A percentile compares a stretch with the other conserved stretches of the same genome.
Conservation (phyloP, 116 monocot genomes). For the Cymodocea nodosa region DNA sequence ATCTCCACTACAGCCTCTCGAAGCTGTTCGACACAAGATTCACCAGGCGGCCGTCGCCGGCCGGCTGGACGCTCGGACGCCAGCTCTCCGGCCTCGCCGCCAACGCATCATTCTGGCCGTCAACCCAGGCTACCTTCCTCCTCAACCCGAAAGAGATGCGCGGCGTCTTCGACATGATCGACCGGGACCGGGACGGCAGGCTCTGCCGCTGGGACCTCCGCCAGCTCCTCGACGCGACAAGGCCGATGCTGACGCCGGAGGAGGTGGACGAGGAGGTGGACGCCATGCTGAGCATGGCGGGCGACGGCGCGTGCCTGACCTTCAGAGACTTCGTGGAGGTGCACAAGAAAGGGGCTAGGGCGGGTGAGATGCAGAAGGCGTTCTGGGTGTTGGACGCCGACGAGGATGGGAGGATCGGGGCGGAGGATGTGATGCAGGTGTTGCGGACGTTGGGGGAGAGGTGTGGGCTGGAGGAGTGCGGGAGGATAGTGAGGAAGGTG, state of each 20-base stretch:
- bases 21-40: conserved; percentile 17
- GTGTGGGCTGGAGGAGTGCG: conserved; percentile 47
- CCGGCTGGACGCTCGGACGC: conserved; percentile 24
- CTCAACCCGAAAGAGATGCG: conserved; percentile 46
- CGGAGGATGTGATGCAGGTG: conserved; percentile 36
- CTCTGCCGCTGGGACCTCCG: conserved; percentile 32
- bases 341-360: conserved; percentile 46
- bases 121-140: conserved; percentile 11
- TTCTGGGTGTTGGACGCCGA: conserved; percentile 62
- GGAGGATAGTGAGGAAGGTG: conserved; percentile 49
- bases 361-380: conserved; percentile 39
- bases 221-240: conserved; percentile 21
- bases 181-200: conserved; percentile 24
- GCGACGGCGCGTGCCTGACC: conserved; percentile 18
- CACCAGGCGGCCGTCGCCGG: conserved; percentile 15
- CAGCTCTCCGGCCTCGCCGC: conserved; percentile 29
- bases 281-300: conserved; percentile 18
- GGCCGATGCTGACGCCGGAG: neutral
- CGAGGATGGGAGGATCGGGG: conserved; percentile 50
- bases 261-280: conserved; percentile 17
- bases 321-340: conserved; percentile 70
- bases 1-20: conserved; percentile 27
- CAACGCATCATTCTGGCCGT: neutral
- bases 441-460: conserved; percentile 37
- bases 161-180: conserved; percentile 52